A percentile compares a stretch with the other conserved stretches of the same genome.
These are phyloP conservation scores for Metarhizium robertsii DNA, from an alignment of 2,329 filamentous ascomycete genomes.

Conservation along the genomic window DNA sequence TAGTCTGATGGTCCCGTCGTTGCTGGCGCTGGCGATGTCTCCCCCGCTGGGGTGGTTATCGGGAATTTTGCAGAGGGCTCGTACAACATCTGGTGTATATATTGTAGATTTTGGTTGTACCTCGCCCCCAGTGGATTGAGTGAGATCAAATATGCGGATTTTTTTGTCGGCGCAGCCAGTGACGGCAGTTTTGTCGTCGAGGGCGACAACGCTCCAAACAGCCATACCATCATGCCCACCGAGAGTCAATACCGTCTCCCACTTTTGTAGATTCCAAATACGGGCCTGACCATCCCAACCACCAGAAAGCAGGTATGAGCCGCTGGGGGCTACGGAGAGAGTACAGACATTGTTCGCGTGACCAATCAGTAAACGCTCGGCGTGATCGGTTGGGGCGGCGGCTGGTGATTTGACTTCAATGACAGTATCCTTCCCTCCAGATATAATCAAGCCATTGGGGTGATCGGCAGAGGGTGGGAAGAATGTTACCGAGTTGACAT, in stretches of 20 bases:
- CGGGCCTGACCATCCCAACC: slow-evolving; percentile 88
- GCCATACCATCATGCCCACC: slow-evolving; percentile 64
- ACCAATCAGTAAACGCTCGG: slow-evolving; percentile 77
- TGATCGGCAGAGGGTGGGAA: slow-evolving; percentile 58
- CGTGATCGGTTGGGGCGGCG: slow-evolving; percentile 60
- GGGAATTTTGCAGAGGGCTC: slow-evolving; percentile 79
- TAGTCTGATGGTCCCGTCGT: slow-evolving; percentile 79
- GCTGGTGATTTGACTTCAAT: slow-evolving; percentile 78
- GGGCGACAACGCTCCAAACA: slow-evolving; percentile 86
- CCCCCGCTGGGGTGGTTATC: slow-evolving; percentile 68
- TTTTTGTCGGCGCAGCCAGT: slow-evolving; percentile 89
- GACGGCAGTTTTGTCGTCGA: slow-evolving; percentile 70
- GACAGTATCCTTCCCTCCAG: slow-evolving; percentile 83
- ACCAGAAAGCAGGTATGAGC: slow-evolving; percentile 73
- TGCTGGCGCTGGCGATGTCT: slow-evolving; percentile 90
- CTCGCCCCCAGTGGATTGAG: slow-evolving; percentile 46
- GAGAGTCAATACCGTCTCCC: slow-evolving; percentile 66
- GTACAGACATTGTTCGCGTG: slow-evolving; percentile 84
- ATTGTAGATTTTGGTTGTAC: slow-evolving; percentile 44
- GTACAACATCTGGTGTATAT: slow-evolving; percentile 70
- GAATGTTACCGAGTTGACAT: slow-evolving; percentile 79
- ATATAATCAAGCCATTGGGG: slow-evolving; percentile 73
- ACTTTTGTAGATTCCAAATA: slow-evolving; percentile 77
- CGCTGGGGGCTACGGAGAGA: slow-evolving; percentile 66
- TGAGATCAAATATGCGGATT: slow-evolving; percentile 74